Base-by-base conservation (phyloP, 139 green algal genomes). In the Chlorella ohadii region DNA sequence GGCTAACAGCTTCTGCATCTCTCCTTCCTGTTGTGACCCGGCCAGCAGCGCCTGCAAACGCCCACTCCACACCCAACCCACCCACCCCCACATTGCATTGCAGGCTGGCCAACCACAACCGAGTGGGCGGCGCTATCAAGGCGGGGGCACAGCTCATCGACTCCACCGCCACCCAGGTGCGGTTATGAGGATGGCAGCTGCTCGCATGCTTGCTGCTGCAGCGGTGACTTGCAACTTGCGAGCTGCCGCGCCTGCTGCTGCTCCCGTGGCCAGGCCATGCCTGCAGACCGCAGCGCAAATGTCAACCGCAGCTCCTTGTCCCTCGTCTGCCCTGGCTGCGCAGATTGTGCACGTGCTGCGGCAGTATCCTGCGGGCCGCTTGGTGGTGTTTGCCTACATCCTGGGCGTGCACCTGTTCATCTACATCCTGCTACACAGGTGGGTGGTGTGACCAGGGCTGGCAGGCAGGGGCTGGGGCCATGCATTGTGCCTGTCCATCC, bases 381-480 rank as follows among this genome's bases (percentile, higher is more conserved):
- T 97, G 27, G 83, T 77, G 6, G 86, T 91, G 34, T 93, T 96
- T 56, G 33, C 67, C 27, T 97, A 97, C 72, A 38, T 94, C 6
- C 61, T 95, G 22, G 77, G 89, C 57, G 86, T 97, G 19, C 94
- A 97, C 81, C 38, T 95, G 34, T 95, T 95, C 75, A 83, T 97
- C 11, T 97, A 94, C 81, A 38, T 93, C 23, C 74, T 97, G 56
- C 88, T 94, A 25, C 81, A 85, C 36, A 85, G 90, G 27, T 51
- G 36, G 36, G 67, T 20, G 12, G 15, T 59, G 51, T 2, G 12
- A 13, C 51, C 15, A 20, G 2, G 15, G 51, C 9, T 59, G 9
- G 11, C 15, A 59, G 11, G 51, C 11, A 11, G 44, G 44, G 44
- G 44, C 44, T 55, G 44, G 6, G 6, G 44, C 44, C 6, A 55